These are phyloP conservation scores for Cladosporium sp. DNA, from an alignment of 2,329 filamentous ascomycete species.

Conservation along the genomic window DNA sequence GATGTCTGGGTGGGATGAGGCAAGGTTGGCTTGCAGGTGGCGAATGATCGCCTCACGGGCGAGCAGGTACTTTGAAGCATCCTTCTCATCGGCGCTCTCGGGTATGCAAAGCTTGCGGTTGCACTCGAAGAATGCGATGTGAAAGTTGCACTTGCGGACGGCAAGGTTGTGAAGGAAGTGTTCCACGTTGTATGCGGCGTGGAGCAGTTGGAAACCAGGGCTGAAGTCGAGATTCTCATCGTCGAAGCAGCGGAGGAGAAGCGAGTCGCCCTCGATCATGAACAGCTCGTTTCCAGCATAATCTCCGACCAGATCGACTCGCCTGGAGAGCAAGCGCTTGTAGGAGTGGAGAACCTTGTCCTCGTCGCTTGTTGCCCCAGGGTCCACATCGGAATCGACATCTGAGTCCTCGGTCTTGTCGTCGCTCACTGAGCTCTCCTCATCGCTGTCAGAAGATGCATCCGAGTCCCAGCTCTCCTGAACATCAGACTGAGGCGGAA, in stretches of 20 bases:
- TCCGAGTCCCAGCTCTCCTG: constrained; percentile 20
- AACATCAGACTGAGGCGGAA: constrained; percentile 5
- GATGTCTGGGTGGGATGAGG: constrained; percentile 41
- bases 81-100: constrained; percentile 33
- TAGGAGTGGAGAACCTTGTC: constrained; percentile 36
- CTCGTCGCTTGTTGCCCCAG: constrained; percentile 20
- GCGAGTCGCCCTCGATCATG: constrained; percentile 70
- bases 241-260: constrained; percentile 66
- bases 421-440: constrained; percentile 15
- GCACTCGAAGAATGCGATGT: constrained; percentile 67
- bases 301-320: constrained; percentile 70
- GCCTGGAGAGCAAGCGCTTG: constrained; percentile 44
- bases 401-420: constrained; percentile 19
- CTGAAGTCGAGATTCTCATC: constrained; percentile 65
- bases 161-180: constrained; percentile 61
- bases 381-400: constrained; percentile 19
- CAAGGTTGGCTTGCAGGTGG: constrained; percentile 57
- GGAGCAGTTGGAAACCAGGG: constrained; percentile 69
- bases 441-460: constrained; percentile 16
- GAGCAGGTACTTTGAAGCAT: constrained; percentile 58
- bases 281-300: constrained; percentile 74
- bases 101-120: constrained; percentile 60
- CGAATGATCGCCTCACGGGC: constrained; percentile 64
- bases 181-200: constrained; percentile 70
- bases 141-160: constrained; percentile 67